Evolutionary conservation across 2,329 filamentous ascomycete genomes (phyloP), one percentile per base, ranked within the genome.

Genomic region (Xylaria multiplex): DNA sequence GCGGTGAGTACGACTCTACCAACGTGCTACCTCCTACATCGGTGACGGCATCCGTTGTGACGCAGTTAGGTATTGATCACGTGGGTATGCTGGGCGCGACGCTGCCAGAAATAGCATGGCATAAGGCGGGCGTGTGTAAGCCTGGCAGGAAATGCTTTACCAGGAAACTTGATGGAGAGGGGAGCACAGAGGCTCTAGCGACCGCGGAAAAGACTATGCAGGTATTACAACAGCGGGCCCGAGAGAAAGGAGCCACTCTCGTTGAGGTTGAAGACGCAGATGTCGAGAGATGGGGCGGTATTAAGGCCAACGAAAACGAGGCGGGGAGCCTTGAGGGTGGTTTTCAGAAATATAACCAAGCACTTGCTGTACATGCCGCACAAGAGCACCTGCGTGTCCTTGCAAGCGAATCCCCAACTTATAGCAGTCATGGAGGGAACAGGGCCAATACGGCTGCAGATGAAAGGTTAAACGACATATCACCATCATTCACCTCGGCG

Each of bases 1-100:
- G 96, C 16, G 96, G 94, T 55, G 93, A 97, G 79, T 93, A 93
- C 74, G 95, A 98, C 75, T 91, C 91, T 32, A 99, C 96, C 9
- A 98, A 98, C 75, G 86, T 98, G 24, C 79, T 99, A 6, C 83
- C 84, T 0, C 62, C 80, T 0, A 82, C 85, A 11, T 84, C 86
- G 13, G 91, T 93, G 0, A 89, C 87, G 6, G 90, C 89, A 1
- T 86, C 89, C 1, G 91, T 91, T 0, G 89, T 97, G 43, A 90
- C 93, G 22, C 93, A 90, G 73, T 78, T 97, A 49, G 93, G 93
- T 3, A 91, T 97, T 66, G 94, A 97, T 73, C 94, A 97, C 78
- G 89, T 91, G 0, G 88, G 86, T 4, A 89, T 97, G 84, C 83
- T 97, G 42, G 94, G 94, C 11, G 84, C 86, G 43, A 94, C 93